phyloP scores from a whole-genome alignment of 192 early-diverging fungal genomes.

The Gigaspora rosea region DNA sequence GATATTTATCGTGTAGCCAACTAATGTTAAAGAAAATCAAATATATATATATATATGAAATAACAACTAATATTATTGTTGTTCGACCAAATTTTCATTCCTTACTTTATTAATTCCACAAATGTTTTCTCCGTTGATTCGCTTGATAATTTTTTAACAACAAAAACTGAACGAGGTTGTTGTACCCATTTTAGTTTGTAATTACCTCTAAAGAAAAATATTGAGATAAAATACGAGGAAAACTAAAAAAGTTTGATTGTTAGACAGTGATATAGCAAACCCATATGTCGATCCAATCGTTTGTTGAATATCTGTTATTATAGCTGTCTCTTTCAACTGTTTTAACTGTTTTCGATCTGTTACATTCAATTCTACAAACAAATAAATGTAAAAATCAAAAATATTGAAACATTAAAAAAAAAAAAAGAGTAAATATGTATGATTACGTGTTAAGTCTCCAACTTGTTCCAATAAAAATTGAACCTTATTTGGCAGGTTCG shows the following conservation, averaged over 20 bases:
- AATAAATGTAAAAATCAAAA: not conserved
- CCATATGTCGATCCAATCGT: constrained; percentile 13
- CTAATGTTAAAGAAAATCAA: constrained; percentile 31
- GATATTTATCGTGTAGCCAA: constrained; percentile 70
- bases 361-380: not conserved
- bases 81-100: not conserved
- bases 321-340: no score
- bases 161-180: constrained; percentile 69
- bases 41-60: not conserved
- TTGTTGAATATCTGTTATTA: constrained; percentile 1
- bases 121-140: constrained; percentile 65
- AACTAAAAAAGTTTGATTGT: no score
- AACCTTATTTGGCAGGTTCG: not conserved
- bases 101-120: constrained; percentile 60
- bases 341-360: not conserved
- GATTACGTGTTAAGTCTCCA: not conserved
- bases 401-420: not conserved
- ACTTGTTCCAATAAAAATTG: not conserved
- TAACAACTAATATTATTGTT: not conserved
- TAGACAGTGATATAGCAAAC: not conserved
- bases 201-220: constrained; percentile 43
- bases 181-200: constrained; percentile 59
- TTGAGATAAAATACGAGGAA: no score
- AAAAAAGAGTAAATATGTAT: not conserved
- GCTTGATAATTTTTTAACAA: constrained; percentile 82